Evolutionary conservation across 352 stramenopile species (phyloP).

Genomic region (Elongisporangium anandrum): DNA sequence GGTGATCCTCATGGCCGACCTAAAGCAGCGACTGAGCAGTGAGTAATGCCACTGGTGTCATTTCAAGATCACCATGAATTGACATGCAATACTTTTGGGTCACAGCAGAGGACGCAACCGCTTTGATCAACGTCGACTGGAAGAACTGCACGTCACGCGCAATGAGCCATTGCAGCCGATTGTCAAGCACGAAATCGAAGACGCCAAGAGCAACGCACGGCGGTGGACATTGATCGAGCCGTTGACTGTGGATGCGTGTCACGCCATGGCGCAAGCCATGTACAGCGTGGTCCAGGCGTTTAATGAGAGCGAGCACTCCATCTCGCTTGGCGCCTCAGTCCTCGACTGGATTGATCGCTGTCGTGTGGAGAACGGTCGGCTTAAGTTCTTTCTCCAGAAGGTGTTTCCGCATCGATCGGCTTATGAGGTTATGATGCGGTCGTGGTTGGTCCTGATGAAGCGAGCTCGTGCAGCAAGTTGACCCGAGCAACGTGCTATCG

Average conservation of each 20-base stretch:
- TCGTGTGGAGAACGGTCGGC: slow-evolving; percentile 18
- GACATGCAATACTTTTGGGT: too few relatives aligned
- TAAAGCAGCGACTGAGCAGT: too few relatives aligned
- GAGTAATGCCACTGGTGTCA: too few relatives aligned
- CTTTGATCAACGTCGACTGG: too few relatives aligned
- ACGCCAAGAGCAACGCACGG: too few relatives aligned
- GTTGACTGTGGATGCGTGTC: background rate
- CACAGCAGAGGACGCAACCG: too few relatives aligned
- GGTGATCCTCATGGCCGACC: too few relatives aligned
- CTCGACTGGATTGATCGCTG: slow-evolving; percentile 27
- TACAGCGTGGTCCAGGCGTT: slow-evolving; percentile 50
- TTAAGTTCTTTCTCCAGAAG: slow-evolving; percentile 30
- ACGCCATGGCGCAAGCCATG: slow-evolving; percentile 32
- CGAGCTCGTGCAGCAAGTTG: slow-evolving; percentile 24
- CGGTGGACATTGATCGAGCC: too few relatives aligned
- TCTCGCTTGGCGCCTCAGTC: slow-evolving; percentile 41
- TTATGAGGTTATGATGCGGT: slow-evolving; percentile 11
- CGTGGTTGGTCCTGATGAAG: slow-evolving; percentile 20
- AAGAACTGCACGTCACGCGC: too few relatives aligned
- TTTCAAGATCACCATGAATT: too few relatives aligned
- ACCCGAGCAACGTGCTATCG: slow-evolving; percentile 34
- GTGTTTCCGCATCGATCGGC: slow-evolving; percentile 12
- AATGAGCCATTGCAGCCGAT: too few relatives aligned
- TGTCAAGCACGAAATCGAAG: too few relatives aligned
- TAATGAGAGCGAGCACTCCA: slow-evolving; percentile 28